These are phyloP conservation scores for Peronospora belbahrii DNA, from an alignment of 352 stramenopile species.

Conservation along the genomic window DNA sequence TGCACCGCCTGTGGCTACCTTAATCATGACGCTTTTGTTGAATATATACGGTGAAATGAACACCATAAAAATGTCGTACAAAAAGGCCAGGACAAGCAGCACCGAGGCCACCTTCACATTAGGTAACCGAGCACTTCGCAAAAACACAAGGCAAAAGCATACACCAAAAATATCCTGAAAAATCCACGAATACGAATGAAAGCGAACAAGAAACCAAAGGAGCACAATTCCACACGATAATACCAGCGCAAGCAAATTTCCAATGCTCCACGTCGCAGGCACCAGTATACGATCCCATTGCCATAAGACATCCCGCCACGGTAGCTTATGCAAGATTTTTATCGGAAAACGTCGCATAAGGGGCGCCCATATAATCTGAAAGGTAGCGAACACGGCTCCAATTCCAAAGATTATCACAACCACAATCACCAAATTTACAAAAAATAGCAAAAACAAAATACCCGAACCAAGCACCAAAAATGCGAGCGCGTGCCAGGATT, in stretches of 20 bases:
- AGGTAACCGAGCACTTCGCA: constrained; percentile 87
- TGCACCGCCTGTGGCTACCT: constrained; percentile 85
- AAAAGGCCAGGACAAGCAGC: constrained; percentile 90
- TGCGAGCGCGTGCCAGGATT: constrained; percentile 73
- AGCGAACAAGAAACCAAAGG: constrained; percentile 71
- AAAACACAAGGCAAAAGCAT: constrained; percentile 91
- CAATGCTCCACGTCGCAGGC: constrained; percentile 68
- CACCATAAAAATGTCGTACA: constrained; percentile 96
- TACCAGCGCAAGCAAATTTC: constrained; percentile 77
- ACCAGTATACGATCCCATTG: constrained; percentile 34
- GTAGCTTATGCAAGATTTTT: constrained; percentile 26
- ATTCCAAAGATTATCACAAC: constrained; percentile 66
- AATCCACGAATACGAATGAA: constrained; percentile 83
- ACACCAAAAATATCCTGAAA: constrained; percentile 91
- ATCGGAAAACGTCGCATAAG: constrained; percentile 35
- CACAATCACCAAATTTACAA: constrained; percentile 69
- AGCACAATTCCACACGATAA: constrained; percentile 40
- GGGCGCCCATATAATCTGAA: constrained; percentile 51
- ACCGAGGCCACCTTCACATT: constrained; percentile 89
- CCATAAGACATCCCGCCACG: constrained; percentile 40
- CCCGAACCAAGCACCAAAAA: constrained; percentile 89
- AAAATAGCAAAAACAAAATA: constrained; percentile 90
- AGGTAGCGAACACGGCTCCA: constrained; percentile 44
- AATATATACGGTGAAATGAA: constrained; percentile 91
- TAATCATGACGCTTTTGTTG: constrained; percentile 91